Conservation (phyloP, 495 filamentous ascomycete species). For the Neurospora terricola region DNA sequence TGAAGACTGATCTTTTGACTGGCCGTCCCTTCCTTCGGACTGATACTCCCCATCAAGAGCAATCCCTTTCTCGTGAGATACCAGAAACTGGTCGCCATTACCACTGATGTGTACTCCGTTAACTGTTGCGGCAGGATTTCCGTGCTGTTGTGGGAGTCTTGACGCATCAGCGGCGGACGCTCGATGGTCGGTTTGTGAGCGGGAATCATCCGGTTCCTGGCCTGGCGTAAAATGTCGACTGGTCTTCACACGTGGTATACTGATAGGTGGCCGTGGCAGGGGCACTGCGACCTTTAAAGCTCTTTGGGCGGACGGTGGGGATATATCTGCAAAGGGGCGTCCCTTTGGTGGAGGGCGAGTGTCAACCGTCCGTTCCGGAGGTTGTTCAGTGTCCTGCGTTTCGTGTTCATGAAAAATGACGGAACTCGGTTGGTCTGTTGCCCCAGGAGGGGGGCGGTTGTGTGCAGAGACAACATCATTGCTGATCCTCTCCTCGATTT, state of each 20-base stretch:
- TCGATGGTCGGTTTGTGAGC: not conserved
- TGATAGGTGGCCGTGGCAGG: not conserved
- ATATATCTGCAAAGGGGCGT: not conserved
- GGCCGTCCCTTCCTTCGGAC: not conserved
- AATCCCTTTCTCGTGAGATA: not conserved
- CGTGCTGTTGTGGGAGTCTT: not conserved
- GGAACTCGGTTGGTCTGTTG: not conserved
- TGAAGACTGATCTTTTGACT: not conserved
- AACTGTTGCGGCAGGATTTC: not conserved
- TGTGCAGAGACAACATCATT: not conserved
- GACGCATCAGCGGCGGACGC: not conserved
- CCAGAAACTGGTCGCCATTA: not conserved
- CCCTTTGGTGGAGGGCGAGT: not conserved
- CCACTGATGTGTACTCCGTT: not conserved
- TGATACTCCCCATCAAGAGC: not conserved
- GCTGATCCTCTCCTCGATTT: not conserved
- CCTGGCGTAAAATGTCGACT: not conserved
- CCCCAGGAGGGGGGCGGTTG: not conserved
- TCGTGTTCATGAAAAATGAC: not conserved
- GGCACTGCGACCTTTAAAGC: not conserved
- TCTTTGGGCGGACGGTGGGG: not conserved
- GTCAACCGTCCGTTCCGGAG: not conserved
- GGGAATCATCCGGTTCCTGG: not conserved
- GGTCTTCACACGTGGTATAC: not conserved
- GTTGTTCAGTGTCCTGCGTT: not conserved